A percentile compares a stretch with the other conserved stretches of the same genome.
phyloP scores from a whole-genome alignment of 108 stramenopile genomes.

The Chaetoceros tenuissimus region DNA sequence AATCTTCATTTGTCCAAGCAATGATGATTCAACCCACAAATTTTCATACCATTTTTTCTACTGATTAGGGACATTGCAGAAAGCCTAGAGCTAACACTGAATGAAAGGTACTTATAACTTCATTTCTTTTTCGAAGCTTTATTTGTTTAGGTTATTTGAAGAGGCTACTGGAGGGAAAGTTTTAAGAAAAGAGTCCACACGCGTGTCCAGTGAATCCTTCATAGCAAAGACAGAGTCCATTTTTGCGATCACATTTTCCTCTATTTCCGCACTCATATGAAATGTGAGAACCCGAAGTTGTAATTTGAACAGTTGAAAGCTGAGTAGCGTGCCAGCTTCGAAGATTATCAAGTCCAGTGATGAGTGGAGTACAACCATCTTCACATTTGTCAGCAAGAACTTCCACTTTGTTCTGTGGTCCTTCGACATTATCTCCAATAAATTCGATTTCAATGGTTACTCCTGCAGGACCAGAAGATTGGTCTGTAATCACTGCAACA shows the following conservation, averaged over 20 bases:
- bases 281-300: slow-evolving; percentile 29
- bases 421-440: slow-evolving; percentile 33
- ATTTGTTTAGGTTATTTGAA: too few species aligned
- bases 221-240: slow-evolving; percentile 68
- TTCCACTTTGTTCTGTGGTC: slow-evolving; percentile 47
- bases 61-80: too few species aligned
- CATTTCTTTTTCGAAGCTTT: too few species aligned
- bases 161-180: too few species aligned
- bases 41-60: too few species aligned
- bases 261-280: slow-evolving; percentile 62
- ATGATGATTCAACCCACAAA: too few species aligned
- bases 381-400: slow-evolving; percentile 26
- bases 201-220: too few species aligned
- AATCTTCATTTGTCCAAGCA: too few species aligned
- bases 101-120: too few species aligned
- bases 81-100: too few species aligned
- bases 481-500: slow-evolving; percentile 32
- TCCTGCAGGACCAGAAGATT: slow-evolving; percentile 4
- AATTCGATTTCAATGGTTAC: slow-evolving; percentile 34
- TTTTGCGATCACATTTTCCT: slow-evolving; percentile 58
- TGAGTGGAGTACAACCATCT: slow-evolving; percentile 43
- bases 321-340: slow-evolving; percentile 20
- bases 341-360: slow-evolving; percentile 29
- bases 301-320: slow-evolving; percentile 28
- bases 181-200: too few species aligned